phyloP scores from a whole-genome alignment of 2,329 filamentous ascomycete genomes.

The Penicillium sp. region DNA sequence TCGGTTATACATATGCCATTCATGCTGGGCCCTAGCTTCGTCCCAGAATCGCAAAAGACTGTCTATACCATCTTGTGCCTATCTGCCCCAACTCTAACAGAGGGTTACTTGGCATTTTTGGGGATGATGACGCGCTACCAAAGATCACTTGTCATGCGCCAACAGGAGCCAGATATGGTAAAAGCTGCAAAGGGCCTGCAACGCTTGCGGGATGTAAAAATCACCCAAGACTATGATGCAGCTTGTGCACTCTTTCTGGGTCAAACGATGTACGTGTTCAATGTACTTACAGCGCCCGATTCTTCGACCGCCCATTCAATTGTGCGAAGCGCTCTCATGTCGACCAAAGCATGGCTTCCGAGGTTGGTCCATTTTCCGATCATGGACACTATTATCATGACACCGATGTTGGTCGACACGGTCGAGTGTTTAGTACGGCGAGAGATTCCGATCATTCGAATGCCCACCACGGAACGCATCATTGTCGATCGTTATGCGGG shows the following conservation, averaged over 20 bases:
- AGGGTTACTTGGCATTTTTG: slow-evolving; percentile 34
- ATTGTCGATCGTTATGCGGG: slow-evolving; percentile 41
- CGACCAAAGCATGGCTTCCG: slow-evolving; percentile 37
- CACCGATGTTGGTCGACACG: slow-evolving; percentile 41
- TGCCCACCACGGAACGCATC: slow-evolving; percentile 24
- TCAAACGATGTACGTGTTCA: slow-evolving; percentile 38
- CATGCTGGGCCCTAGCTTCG: slow-evolving; percentile 28
- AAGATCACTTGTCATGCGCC: slow-evolving; percentile 29
- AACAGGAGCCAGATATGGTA: slow-evolving; percentile 27
- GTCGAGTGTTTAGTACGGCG: slow-evolving; percentile 39
- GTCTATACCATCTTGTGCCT: slow-evolving; percentile 27
- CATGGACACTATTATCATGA: slow-evolving; percentile 39
- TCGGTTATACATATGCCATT: slow-evolving; percentile 32
- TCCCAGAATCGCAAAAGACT: slow-evolving; percentile 24
- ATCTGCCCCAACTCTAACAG: slow-evolving; percentile 28
- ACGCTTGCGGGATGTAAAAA: slow-evolving; percentile 27
- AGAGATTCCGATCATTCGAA: slow-evolving; percentile 40
- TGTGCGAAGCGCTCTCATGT: slow-evolving; percentile 37
- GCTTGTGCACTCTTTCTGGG: slow-evolving; percentile 34
- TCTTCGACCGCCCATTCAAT: slow-evolving; percentile 35
- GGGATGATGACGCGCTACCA: slow-evolving; percentile 34
- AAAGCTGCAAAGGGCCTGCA: slow-evolving; percentile 32
- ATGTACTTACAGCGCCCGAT: slow-evolving; percentile 36
- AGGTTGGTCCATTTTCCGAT: slow-evolving; percentile 31
- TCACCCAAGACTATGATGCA: slow-evolving; percentile 33